phyloP scores from a whole-genome alignment of 2,329 filamentous ascomycete genomes.

The Neoarthrinium moseri region DNA sequence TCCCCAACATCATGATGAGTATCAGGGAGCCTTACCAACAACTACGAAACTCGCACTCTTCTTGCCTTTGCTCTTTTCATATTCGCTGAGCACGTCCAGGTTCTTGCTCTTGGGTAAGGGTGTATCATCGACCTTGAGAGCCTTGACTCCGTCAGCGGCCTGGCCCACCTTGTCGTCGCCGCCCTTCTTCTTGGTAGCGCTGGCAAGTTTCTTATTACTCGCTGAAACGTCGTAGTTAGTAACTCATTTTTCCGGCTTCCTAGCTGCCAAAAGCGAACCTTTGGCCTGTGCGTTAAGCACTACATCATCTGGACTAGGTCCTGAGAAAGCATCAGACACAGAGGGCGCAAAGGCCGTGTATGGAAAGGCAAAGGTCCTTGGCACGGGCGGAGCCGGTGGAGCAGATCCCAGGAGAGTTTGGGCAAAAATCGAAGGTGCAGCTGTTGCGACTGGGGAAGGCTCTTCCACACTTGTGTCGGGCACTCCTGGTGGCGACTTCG shows the following conservation, averaged over 20 bases:
- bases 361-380: slow-evolving; percentile 41
- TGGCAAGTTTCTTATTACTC: slow-evolving; percentile 43
- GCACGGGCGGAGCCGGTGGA: slow-evolving; percentile 18
- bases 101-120: slow-evolving; percentile 71
- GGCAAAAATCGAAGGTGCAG: slow-evolving; percentile 56
- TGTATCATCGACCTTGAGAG: slow-evolving; percentile 47
- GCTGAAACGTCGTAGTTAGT: slow-evolving; percentile 52
- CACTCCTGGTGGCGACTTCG: background rate
- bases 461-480: background rate
- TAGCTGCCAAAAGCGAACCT: slow-evolving; percentile 66
- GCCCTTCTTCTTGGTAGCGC: slow-evolving; percentile 38
- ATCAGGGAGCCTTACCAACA: slow-evolving; percentile 60
- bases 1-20: background rate
- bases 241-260: slow-evolving; percentile 43
- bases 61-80: slow-evolving; percentile 72
- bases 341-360: slow-evolving; percentile 49
- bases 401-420: slow-evolving; percentile 48
- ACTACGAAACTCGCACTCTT: slow-evolving; percentile 88
- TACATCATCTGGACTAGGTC: slow-evolving; percentile 88
- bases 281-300: slow-evolving; percentile 85
- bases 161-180: slow-evolving; percentile 34
- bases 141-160: slow-evolving; percentile 31
- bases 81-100: slow-evolving; percentile 80
- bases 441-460: slow-evolving; percentile 7
- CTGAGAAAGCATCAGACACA: slow-evolving; percentile 67